These are phyloP conservation scores for Amphibolis antarctica DNA, from an alignment of 106 monocot genomes.

Conservation along the genomic window DNA sequence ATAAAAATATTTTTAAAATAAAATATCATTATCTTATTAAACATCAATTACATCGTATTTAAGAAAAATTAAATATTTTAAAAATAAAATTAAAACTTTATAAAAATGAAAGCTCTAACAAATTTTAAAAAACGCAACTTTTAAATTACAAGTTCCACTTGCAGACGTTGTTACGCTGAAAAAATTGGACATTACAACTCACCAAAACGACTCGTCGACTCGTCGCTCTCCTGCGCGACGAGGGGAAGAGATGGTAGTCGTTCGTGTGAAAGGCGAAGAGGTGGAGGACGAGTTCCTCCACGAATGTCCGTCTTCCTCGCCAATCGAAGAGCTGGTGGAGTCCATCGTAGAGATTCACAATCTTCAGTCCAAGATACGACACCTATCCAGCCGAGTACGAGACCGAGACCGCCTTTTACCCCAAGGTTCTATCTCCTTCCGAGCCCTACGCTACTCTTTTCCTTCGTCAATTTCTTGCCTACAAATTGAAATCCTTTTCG, in stretches of 20 bases:
- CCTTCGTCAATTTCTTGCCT: neutral
- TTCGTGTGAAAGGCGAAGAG: constrained; percentile 15
- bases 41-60: too few species aligned
- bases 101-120: too few species aligned
- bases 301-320: constrained; percentile 14
- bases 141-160: too few species aligned
- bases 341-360: constrained; percentile 17
- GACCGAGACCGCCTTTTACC: constrained; percentile 9
- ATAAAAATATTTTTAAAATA: too few species aligned
- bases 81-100: too few species aligned
- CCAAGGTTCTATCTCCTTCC: neutral
- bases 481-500: neutral
- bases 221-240: too few species aligned
- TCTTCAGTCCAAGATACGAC: constrained; percentile 21
- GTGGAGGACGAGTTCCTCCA: constrained; percentile 22
- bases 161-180: too few species aligned
- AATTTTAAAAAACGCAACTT: too few species aligned
- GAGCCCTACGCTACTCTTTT: neutral
- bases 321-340: constrained; percentile 13
- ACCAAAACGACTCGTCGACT: neutral
- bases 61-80: too few species aligned
- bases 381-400: constrained; percentile 13
- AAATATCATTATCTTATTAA: too few species aligned
- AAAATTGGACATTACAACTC: too few species aligned
- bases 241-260: constrained; percentile 15